phyloP scores from a whole-genome alignment of 2,329 filamentous ascomycete genomes.

The Iodosphaeria phyllophila region DNA sequence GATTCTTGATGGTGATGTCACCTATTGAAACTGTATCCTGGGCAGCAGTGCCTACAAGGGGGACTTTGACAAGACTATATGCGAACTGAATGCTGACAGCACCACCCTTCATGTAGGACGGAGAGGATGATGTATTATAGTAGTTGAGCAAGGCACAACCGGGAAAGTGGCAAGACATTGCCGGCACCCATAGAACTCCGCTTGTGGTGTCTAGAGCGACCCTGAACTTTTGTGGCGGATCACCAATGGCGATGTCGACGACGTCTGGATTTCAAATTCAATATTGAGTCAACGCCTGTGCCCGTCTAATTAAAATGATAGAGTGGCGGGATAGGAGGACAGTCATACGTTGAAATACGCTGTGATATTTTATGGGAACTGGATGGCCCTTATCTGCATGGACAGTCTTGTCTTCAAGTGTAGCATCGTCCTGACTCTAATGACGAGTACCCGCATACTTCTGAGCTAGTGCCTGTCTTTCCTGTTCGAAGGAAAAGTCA shows the following conservation, averaged over 20 bases:
- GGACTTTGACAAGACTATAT: constrained; percentile 91
- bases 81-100: constrained; percentile 76
- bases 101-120: constrained; percentile 86
- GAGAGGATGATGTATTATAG: constrained; percentile 83
- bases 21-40: constrained; percentile 75
- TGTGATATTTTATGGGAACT: background rate
- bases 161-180: constrained; percentile 75
- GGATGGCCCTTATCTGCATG: constrained; percentile 21
- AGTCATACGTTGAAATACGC: constrained; percentile 1
- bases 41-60: constrained; percentile 83
- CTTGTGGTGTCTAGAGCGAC: constrained; percentile 96
- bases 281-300: too few relatives aligned
- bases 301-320: constrained; percentile 1
- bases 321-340: too few relatives aligned
- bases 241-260: constrained; percentile 86
- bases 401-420: constrained; percentile 58
- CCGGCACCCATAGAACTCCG: constrained; percentile 98
- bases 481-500: constrained; percentile 59
- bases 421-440: constrained; percentile 48
- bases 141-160: constrained; percentile 96
- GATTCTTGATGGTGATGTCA: constrained; percentile 70
- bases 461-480: constrained; percentile 70
- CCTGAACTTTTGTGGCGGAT: constrained; percentile 89
- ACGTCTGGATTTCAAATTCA: constrained; percentile 66
- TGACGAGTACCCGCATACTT: constrained; percentile 86